Evolutionary conservation across 2,329 filamentous ascomycete species (phyloP).

Genomic region (Ophiostoma novo-ulmi): DNA sequence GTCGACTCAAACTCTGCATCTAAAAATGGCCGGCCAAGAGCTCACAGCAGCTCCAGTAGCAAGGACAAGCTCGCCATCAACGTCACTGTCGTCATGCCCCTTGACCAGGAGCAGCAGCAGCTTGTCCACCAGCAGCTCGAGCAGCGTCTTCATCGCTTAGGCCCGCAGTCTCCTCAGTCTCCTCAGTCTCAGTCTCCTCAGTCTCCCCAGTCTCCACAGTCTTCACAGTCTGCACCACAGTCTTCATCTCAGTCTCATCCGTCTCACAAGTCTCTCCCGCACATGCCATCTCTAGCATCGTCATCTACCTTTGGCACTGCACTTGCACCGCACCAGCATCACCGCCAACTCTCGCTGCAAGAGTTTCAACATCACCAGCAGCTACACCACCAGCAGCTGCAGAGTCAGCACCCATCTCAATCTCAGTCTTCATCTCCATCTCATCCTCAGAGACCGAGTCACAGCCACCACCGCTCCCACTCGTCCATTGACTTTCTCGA

Average conservation of each 20-base stretch:
- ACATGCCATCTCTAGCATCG: neutral
- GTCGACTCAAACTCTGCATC: neutral
- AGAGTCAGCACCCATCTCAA: neutral
- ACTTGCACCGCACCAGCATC: neutral
- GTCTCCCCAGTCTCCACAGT: neutral
- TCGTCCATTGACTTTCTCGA: neutral
- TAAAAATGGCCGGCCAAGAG: neutral
- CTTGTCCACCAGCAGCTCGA: constrained; percentile 5
- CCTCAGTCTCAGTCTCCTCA: neutral
- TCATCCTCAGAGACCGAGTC: neutral
- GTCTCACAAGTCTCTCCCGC: neutral
- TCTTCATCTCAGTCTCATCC: neutral
- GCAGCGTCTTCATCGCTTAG: neutral
- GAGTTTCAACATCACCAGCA: neutral
- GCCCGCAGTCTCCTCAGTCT: no score
- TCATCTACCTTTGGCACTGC: neutral
- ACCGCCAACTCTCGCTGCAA: neutral
- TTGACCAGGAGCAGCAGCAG: constrained; percentile 12
- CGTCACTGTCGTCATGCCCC: constrained; percentile 14
- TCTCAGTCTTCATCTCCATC: no score
- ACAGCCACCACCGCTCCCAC: neutral
- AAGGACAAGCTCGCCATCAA: constrained; percentile 12
- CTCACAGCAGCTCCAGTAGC: neutral
- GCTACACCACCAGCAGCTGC: neutral
- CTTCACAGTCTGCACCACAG: neutral